Percentiles rank a stretch among this genome's conserved stretches.
These are phyloP conservation scores for Lasiodiplodia theobromae DNA, from an alignment of 2,329 filamentous ascomycete species.

Conservation along the genomic window DNA sequence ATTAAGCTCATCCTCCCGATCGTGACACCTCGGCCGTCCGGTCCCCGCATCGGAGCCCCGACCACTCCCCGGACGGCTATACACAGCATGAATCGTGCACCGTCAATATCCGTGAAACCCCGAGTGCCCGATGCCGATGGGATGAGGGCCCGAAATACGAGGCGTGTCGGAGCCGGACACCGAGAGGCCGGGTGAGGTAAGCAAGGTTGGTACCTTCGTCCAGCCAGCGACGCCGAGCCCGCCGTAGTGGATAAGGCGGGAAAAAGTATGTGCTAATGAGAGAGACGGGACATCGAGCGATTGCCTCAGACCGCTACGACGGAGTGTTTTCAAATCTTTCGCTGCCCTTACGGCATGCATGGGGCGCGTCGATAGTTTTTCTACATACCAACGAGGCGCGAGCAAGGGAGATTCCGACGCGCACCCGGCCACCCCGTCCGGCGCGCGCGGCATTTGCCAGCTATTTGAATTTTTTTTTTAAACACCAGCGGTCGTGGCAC, in stretches of 20 bases:
- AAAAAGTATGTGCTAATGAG: neutral
- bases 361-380: neutral
- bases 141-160: neutral
- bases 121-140: neutral
- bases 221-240: neutral
- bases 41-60: neutral
- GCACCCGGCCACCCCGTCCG: neutral
- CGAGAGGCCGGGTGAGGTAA: neutral
- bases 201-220: no score
- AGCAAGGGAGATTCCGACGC: neutral
- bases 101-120: neutral
- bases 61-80: neutral
- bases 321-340: neutral
- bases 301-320: neutral
- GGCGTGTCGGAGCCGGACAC: neutral
- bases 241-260: neutral
- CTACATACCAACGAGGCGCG: no score
- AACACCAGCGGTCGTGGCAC: neutral
- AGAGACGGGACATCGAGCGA: neutral
- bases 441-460: neutral
- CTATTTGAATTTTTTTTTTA: neutral
- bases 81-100: neutral
- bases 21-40: neutral
- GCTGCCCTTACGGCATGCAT: neutral
- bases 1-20: neutral